Percentiles rank a stretch among this genome's conserved stretches.
These are phyloP conservation scores for Chrysanthemum lavandulifolium DNA, from an alignment of 129 eudicot species.

Conservation along the genomic window DNA sequence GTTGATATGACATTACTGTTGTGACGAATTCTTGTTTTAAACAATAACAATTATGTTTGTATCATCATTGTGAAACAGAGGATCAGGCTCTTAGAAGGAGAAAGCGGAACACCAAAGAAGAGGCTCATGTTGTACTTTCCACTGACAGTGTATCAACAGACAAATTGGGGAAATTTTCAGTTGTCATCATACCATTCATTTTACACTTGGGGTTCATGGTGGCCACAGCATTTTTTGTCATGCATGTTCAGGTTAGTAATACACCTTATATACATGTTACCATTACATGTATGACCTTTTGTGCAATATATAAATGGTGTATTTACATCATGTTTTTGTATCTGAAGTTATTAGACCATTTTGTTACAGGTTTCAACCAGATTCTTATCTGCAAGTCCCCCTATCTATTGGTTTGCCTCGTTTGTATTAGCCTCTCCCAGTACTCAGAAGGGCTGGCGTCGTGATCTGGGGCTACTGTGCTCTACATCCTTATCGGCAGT, in stretches of 20 bases:
- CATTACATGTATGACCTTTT: neutral
- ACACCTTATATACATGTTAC: neutral
- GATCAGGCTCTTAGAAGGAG: slow-evolving; percentile 42
- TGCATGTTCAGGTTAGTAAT: slow-evolving; percentile 92
- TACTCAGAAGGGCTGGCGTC: slow-evolving; percentile 54
- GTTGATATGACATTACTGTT: neutral
- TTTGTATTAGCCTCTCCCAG: slow-evolving; percentile 38
- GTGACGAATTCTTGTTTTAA: neutral
- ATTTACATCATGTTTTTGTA: neutral
- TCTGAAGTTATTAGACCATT: slow-evolving; percentile 8
- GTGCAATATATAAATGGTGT: neutral
- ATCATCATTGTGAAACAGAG: slow-evolving; percentile 35
- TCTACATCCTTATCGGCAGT: slow-evolving; percentile 79
- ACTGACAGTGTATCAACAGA: slow-evolving; percentile 27
- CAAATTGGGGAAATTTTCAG: slow-evolving; percentile 35
- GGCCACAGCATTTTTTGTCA: slow-evolving; percentile 79
- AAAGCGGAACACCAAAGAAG: slow-evolving; percentile 30
- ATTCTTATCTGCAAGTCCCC: slow-evolving; percentile 84
- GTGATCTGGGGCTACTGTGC: slow-evolving; percentile 75
- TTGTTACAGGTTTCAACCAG: slow-evolving; percentile 79
- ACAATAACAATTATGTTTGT: neutral
- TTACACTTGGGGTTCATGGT: slow-evolving; percentile 84
- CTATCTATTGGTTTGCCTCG: slow-evolving; percentile 88
- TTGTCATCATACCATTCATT: slow-evolving; percentile 65
- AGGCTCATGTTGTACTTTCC: slow-evolving; percentile 13